These are phyloP conservation scores for Alternaria arborescens DNA, from an alignment of 2,329 filamentous ascomycete genomes.

Conservation along the genomic window DNA sequence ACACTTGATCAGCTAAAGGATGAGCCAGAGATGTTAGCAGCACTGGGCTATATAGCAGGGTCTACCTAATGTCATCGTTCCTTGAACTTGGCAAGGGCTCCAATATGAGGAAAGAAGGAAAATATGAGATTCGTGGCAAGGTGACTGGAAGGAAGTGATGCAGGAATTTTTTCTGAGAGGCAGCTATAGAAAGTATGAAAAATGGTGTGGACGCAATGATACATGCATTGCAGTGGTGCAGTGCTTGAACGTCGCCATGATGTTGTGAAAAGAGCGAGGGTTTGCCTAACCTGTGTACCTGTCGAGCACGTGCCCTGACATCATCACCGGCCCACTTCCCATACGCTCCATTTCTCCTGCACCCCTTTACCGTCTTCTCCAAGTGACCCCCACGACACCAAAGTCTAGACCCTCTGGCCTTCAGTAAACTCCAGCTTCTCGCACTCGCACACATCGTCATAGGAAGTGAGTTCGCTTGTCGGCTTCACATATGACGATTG, in stretches of 20 bases:
- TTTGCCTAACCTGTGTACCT: neutral
- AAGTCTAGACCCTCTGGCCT: constrained; percentile 13
- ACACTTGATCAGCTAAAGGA: too few relatives aligned
- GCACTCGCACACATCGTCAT: neutral
- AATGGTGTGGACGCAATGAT: too few relatives aligned
- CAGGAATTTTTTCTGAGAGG: too few relatives aligned
- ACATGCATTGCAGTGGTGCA: neutral
- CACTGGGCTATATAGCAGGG: too few relatives aligned
- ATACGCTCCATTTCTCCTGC: neutral
- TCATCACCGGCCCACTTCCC: neutral
- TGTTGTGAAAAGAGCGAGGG: neutral
- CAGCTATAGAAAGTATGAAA: too few relatives aligned
- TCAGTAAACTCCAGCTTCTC: neutral
- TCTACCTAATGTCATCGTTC: too few relatives aligned
- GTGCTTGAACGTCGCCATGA: neutral
- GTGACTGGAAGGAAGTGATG: neutral
- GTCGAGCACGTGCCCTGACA: constrained; percentile 6
- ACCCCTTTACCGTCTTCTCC: neutral
- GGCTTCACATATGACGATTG: constrained; percentile 21
- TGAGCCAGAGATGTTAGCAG: too few relatives aligned
- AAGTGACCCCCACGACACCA: neutral
- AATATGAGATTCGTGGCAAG: too few relatives aligned
- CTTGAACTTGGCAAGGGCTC: too few relatives aligned
- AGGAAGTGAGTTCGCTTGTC: constrained; percentile 1
- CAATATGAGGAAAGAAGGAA: too few relatives aligned